Conservation (phyloP, 306 rosid genomes). For the Cucumis melo region DNA sequence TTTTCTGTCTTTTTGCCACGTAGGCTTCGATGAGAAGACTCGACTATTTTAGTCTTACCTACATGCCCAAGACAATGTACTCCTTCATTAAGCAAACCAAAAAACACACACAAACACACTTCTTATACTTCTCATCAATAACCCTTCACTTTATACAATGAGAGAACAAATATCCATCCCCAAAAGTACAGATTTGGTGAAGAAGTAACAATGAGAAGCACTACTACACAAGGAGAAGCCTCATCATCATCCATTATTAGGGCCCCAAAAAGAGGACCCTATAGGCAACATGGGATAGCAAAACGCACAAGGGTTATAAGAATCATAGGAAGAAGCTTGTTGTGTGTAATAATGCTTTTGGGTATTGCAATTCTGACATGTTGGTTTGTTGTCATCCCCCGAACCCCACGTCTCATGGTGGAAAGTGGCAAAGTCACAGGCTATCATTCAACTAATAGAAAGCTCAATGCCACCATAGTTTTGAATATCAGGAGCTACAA, state of each 20-base stretch:
- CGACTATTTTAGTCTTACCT: background rate
- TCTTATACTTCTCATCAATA: background rate
- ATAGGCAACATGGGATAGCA: background rate
- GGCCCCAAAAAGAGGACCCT: background rate
- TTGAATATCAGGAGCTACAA: background rate
- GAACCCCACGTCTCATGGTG: background rate
- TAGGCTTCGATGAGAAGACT: background rate
- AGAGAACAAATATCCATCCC: background rate
- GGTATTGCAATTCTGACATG: background rate
- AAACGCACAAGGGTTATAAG: background rate
- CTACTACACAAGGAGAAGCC: background rate
- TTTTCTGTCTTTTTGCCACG: too few species aligned
- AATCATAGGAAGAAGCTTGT: background rate
- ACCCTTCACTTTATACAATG: background rate
- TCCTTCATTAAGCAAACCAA: background rate
- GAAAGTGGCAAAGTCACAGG: background rate
- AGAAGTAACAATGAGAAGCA: background rate
- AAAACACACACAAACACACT: background rate
- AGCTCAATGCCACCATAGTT: background rate
- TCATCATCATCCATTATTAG: background rate
- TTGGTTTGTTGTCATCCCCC: background rate
- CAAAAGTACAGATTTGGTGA: background rate
- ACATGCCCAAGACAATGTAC: background rate
- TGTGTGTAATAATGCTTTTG: background rate
- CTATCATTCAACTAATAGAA: background rate